phyloP scores from a whole-genome alignment of 2,329 filamentous ascomycete genomes.

The Hymenoscyphus albidus region DNA sequence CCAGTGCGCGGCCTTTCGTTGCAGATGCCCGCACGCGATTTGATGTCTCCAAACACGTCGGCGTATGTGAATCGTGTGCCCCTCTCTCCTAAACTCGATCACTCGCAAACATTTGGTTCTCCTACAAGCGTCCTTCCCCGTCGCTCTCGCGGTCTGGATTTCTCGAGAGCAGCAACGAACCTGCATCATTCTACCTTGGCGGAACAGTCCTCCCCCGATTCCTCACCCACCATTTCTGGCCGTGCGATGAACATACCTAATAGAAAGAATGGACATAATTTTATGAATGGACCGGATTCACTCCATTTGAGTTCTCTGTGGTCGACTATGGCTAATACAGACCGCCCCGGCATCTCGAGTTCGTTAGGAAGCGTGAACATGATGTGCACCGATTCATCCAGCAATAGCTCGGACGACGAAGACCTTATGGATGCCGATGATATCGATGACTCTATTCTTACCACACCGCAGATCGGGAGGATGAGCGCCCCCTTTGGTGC shows the following conservation, averaged over 20 bases:
- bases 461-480: conserved; percentile 74
- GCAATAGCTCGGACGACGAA: conserved; percentile 66
- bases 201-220: conserved; percentile 82
- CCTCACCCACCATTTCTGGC: conserved; percentile 78
- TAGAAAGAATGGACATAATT: conserved; percentile 45
- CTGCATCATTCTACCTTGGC: conserved; percentile 93
- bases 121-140: conserved; percentile 85
- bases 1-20: conserved; percentile 62
- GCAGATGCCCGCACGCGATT: conserved; percentile 60
- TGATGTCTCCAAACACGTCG: conserved; percentile 40
- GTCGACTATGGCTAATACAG: conserved; percentile 65
- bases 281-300: conserved; percentile 56
- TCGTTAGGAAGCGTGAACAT: conserved; percentile 54
- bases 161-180: conserved; percentile 87
- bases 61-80: conserved; percentile 57
- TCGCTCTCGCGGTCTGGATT: conserved; percentile 86
- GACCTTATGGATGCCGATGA: conserved; percentile 68
- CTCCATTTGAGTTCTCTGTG: conserved; percentile 61
- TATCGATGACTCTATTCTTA: conserved; percentile 73
- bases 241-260: conserved; percentile 62
- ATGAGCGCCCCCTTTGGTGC: conserved; percentile 44
- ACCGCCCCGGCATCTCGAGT: conserved; percentile 70
- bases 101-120: conserved; percentile 79
- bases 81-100: conserved; percentile 81
- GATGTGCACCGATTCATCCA: conserved; percentile 76